These are phyloP conservation scores for Sugiyamaella novakii DNA, from an alignment of 1,139 yeast genomes.

Conservation along the genomic window DNA sequence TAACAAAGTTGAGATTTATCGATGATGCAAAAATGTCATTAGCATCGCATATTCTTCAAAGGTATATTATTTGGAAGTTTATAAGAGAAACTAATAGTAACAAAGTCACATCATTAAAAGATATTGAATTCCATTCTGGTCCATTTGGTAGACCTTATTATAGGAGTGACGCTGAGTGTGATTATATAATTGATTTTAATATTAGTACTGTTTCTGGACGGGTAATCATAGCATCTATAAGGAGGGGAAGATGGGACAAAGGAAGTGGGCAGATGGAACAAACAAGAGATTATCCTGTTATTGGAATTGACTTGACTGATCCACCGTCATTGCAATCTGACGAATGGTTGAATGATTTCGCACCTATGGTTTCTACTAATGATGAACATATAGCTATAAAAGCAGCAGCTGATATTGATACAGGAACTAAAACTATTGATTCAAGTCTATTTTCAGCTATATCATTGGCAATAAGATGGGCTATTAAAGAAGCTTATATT, in stretches of 20 bases:
- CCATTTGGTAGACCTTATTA: slow-evolving; percentile 12
- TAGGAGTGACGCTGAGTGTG: background rate
- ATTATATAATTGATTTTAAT: slow-evolving; percentile 13
- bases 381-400: slow-evolving; percentile 3
- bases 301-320: slow-evolving; percentile 13
- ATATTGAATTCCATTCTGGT: slow-evolving; percentile 1
- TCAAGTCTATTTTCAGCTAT: background rate
- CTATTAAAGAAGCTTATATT: slow-evolving; percentile 19
- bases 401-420: slow-evolving; percentile 1
- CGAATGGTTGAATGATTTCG: slow-evolving; percentile 14
- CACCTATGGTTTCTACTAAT: slow-evolving; percentile 11
- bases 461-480: slow-evolving; percentile 19
- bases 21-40: slow-evolving; percentile 18
- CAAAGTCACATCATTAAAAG: background rate
- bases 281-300: background rate
- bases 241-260: background rate
- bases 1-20: slow-evolving; percentile 2
- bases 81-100: background rate
- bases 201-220: slow-evolving; percentile 15
- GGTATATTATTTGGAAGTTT: slow-evolving; percentile 8
- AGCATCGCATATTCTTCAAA: slow-evolving; percentile 15
- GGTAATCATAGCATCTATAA: slow-evolving; percentile 12
- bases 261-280: background rate
- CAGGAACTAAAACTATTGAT: background rate
- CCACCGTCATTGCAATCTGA: slow-evolving; percentile 9